phyloP scores from a whole-genome alignment of 129 eudicot species.

The Sambucus nigra region DNA sequence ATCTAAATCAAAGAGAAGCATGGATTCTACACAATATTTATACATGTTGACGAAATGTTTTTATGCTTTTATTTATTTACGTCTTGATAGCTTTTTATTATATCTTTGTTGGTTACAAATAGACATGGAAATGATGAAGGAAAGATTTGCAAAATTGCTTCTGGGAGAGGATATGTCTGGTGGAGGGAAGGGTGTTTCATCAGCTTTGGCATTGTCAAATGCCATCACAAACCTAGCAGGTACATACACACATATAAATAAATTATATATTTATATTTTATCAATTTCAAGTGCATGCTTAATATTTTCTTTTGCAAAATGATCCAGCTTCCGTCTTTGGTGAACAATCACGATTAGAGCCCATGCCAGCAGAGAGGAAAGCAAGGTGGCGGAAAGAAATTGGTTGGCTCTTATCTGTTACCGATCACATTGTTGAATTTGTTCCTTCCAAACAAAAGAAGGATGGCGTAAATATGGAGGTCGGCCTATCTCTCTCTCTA shows the following conservation, averaged over 20 bases:
- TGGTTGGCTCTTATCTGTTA: conserved; percentile 74
- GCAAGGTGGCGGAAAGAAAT: conserved; percentile 79
- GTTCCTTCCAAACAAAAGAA: conserved; percentile 65
- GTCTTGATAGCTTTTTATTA: neutral
- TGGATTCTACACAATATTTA: conserved; percentile 12
- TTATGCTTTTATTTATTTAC: too few relatives aligned
- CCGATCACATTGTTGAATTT: conserved; percentile 79
- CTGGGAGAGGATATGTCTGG: conserved; percentile 99
- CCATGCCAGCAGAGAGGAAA: conserved; percentile 61
- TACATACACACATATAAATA: conserved; percentile 9
- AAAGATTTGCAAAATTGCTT: conserved; percentile 83
- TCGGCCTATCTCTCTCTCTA: conserved; percentile 7
- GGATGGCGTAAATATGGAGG: conserved; percentile 78
- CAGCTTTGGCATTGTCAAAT: conserved; percentile 95
- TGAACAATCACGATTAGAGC: conserved; percentile 59
- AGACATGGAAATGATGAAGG: conserved; percentile 88
- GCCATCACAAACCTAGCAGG: conserved; percentile 96
- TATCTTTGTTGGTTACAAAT: too few relatives aligned
- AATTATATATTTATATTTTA: too few relatives aligned
- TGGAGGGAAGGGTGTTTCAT: conserved; percentile 90
- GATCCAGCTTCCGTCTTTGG: conserved; percentile 87
- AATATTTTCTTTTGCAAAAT: neutral
- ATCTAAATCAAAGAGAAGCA: conserved; percentile 8
- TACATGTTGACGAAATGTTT: neutral
- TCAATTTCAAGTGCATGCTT: neutral